Evolutionary conservation across 2,329 filamentous ascomycete species (phyloP), one percentile per base, ranked within the genome.

Genomic region (Whalleya microplaca): DNA sequence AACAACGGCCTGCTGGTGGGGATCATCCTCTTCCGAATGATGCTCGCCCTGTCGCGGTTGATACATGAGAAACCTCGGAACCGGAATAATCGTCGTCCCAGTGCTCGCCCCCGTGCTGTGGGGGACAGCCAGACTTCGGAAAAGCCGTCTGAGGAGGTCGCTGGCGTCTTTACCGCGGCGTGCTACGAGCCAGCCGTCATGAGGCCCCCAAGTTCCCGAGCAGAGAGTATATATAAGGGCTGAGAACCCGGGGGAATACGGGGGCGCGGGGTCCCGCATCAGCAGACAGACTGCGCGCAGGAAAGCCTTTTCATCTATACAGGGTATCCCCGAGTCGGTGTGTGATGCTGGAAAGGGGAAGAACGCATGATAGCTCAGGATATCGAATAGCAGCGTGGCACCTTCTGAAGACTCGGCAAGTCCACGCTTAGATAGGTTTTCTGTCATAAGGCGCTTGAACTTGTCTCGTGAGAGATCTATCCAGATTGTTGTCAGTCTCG

Each of bases 51-150:
- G 32, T 16, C 45, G 49, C 12, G 41, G 41, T 37, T 27, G 45
- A 18, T 3, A 40, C 21, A 49, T 32, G 18, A 45, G 8, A 27
- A 56, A 50, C 9, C 53, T 42, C 29, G 56, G 56, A 42, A 56
- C 50, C 21, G 43, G 14, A 5, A 59, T 48, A 14, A 12, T 53
- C 18, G 53, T 59, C 12, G 21, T 29, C 12, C 43, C 32, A 10
- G 21, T 32, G 32, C 32, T 19, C 37, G 16, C 23, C 19, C 2
- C 23, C 37, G 51, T 47, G 19, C 37, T 8, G 5, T 58, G 32
- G n/a, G 41, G 47, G 18, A 45, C 19, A 27, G 58, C 54, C 29
- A 60, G 44, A 14, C 58, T 61, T n/a, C 58, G 55, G 42, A 61
- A 61, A 14, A 61, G 7, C 27, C 51, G 41, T 42, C 55, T 58